Evolutionary conservation across 495 filamentous ascomycete species (phyloP).

Genomic region (Penicillium simplicissimum): DNA sequence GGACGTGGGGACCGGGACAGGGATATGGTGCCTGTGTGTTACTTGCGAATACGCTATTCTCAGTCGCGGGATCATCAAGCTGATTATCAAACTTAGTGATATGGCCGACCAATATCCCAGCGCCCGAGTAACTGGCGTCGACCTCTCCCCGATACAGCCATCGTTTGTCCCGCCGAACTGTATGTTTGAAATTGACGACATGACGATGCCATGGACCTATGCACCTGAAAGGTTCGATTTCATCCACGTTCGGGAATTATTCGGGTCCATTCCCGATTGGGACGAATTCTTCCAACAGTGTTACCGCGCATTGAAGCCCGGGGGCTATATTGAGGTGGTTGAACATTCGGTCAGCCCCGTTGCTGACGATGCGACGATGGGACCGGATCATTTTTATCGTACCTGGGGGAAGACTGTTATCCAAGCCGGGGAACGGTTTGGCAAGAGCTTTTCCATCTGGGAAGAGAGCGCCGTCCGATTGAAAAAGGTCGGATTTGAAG

Average conservation of each 20-base stretch:
- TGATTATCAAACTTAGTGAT: conserved; percentile 34
- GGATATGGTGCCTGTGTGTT: conserved; percentile 31
- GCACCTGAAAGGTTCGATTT: conserved; percentile 59
- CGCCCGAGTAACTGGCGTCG: conserved; percentile 43
- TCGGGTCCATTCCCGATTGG: conserved; percentile 64
- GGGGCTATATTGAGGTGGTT: conserved; percentile 66
- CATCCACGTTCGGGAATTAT: conserved; percentile 61
- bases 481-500: conserved; percentile 54
- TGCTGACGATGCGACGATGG: conserved; percentile 52
- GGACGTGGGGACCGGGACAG: conserved; percentile 59
- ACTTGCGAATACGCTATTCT: neutral
- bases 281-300: conserved; percentile 41
- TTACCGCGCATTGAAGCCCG: conserved; percentile 54
- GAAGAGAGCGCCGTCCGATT: conserved; percentile 42
- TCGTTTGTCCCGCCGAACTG: conserved; percentile 49
- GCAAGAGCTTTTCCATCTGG: conserved; percentile 51
- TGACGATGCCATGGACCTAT: conserved; percentile 57
- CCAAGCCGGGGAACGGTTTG: conserved; percentile 49
- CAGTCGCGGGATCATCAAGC: neutral
- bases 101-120: conserved; percentile 51
- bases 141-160: conserved; percentile 51
- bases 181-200: conserved; percentile 59
- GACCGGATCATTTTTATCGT: conserved; percentile 51
- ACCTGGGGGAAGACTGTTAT: conserved; percentile 53
- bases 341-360: conserved; percentile 52